Evolutionary conservation across 1,139 yeast genomes (phyloP).

Genomic region (Suhomyces anneliseae): DNA sequence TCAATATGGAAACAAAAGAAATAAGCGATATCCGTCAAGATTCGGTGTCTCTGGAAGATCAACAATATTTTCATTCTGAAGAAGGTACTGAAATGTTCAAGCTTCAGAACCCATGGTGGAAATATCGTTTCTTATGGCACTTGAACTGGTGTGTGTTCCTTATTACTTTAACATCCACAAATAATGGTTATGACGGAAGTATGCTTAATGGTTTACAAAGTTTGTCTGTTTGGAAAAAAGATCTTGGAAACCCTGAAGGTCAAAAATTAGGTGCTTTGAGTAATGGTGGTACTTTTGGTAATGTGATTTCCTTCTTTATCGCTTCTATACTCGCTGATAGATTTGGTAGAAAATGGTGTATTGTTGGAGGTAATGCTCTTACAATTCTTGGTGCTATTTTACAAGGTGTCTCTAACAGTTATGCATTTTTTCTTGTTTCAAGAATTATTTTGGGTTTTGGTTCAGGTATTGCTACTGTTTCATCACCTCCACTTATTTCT

Average conservation of each 20-base stretch:
- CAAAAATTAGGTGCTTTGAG: slow-evolving; percentile 22
- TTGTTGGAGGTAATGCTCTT: slow-evolving; percentile 14
- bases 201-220: slow-evolving; percentile 26
- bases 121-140: slow-evolving; percentile 9
- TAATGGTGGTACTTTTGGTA: slow-evolving; percentile 25
- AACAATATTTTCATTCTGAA: background rate
- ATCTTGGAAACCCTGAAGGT: slow-evolving; percentile 21
- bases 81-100: slow-evolving; percentile 9
- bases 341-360: slow-evolving; percentile 41
- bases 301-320: slow-evolving; percentile 25
- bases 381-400: slow-evolving; percentile 23
- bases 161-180: slow-evolving; percentile 22
- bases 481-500: slow-evolving; percentile 41
- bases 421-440: slow-evolving; percentile 34
- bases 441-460: slow-evolving; percentile 48
- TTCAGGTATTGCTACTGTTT: slow-evolving; percentile 34
- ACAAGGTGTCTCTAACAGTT: slow-evolving; percentile 42
- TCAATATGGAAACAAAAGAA: slow-evolving; percentile 6
- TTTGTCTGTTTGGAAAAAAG: slow-evolving; percentile 17
- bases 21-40: slow-evolving; percentile 5
- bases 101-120: slow-evolving; percentile 16
- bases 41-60: slow-evolving; percentile 3
- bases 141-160: slow-evolving; percentile 17
- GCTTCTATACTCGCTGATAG: slow-evolving; percentile 39
- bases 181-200: slow-evolving; percentile 23